A percentile compares a stretch with the other conserved stretches of the same genome.
Evolutionary conservation across 2,329 filamentous ascomycete species (phyloP).

Genomic region (Claviceps quebecensis): DNA sequence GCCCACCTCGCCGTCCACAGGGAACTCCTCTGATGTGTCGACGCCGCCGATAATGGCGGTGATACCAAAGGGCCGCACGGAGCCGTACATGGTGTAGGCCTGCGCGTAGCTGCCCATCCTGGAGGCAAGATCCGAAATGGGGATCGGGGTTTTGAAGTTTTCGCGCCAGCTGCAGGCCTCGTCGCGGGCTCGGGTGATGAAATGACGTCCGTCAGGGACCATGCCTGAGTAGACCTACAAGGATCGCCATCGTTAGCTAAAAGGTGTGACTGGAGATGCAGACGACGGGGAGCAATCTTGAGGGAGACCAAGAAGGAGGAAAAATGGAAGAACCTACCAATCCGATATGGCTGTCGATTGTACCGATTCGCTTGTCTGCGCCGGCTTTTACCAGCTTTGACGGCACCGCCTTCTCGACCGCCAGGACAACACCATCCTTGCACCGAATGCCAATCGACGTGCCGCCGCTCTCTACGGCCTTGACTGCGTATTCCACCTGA

Average conservation of each 20-base stretch:
- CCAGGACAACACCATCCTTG: conserved; percentile 92
- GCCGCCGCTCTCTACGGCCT: conserved; percentile 95
- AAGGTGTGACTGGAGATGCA: neutral
- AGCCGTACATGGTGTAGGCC: conserved; percentile 94
- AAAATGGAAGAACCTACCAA: conserved; percentile 48
- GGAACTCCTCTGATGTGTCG: conserved; percentile 74
- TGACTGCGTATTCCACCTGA: conserved; percentile 96
- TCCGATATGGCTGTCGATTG: conserved; percentile 84
- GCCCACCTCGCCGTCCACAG: conserved; percentile 84
- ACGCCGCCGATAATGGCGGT: conserved; percentile 88
- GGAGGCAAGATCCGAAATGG: conserved; percentile 72
- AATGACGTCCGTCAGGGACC: conserved; percentile 87
- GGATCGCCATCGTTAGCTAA: neutral
- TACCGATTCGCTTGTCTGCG: conserved; percentile 94
- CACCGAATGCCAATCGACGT: conserved; percentile 92
- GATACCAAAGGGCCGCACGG: conserved; percentile 91
- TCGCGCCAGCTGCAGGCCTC: conserved; percentile 85
- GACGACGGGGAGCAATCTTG: too few relatives aligned
- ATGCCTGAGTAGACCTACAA: conserved; percentile 84
- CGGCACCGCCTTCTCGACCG: conserved; percentile 88
- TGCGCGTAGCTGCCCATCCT: conserved; percentile 94
- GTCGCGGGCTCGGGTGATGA: conserved; percentile 84
- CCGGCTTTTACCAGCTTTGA: conserved; percentile 92
- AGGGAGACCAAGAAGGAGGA: neutral
- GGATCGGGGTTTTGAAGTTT: conserved; percentile 89